Evolutionary conservation across 805 yeast genomes (phyloP), one percentile per base, ranked within the genome.

Genomic region (Candida vaughaniae): DNA sequence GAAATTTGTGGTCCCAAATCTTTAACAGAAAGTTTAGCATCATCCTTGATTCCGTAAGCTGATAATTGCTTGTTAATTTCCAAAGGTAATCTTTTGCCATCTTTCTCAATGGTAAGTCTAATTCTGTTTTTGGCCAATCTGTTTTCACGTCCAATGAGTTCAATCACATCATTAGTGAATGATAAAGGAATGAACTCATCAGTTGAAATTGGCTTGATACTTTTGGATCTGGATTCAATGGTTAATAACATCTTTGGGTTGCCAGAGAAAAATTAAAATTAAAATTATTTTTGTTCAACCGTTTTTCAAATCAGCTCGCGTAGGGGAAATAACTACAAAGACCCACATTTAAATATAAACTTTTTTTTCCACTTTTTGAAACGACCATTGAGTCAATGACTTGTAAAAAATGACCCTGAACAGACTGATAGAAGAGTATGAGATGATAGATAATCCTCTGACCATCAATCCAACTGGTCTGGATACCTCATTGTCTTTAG

Each of bases 1-100:
- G 82, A 80, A 41, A 93, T 78, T 63, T 93, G 99, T 1, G 90
- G 89, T 15, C 99, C 99, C 43, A 91, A 69, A 55, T 91, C 99
- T 59, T 91, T 90, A 38, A 85, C 85, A 46, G 65, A 76, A 10
- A 89, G 66, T 10, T 63, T 69, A 16, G 45, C 30, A 9, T 51
- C 52, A 0, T 54, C 60, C 8, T 64, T 62, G 28, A 66, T 53
- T 1, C 77, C 76, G 41, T 72, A 73, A n/a, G 62, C 69, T 22
- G 56, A 60, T 27, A 82, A 62, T 12, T 75, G 58, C 36, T 69
- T 66, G 27, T 64, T 64, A 16, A 62, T 52, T 39, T 68, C 69
- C 53, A 80, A 58, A 3, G 80, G 73, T 11, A 60, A 52, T 41
- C 73, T 68, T 42, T 60, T 61, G 22, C 54, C 60, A 26, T 45